Evolutionary conservation across 208 protist genomes (phyloP).

Genomic region (Endotrypanum monterogeii): DNA sequence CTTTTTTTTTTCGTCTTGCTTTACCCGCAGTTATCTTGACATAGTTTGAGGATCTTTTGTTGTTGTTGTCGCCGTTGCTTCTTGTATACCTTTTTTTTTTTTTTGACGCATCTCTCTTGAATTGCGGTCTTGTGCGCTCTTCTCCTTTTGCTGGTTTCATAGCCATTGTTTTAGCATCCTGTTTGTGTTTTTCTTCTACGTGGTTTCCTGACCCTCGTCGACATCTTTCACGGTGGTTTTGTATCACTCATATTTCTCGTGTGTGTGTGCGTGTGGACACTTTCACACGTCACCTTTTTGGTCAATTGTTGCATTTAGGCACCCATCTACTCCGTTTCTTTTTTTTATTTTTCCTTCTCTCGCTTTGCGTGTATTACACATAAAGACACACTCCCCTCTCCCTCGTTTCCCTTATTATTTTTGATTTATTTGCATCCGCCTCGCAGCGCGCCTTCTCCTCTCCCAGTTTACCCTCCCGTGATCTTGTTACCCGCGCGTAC

Average conservation of each 20-base stretch:
- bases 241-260: not conserved
- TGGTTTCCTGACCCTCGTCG: not conserved
- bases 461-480: too few relatives aligned
- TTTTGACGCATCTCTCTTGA: not conserved
- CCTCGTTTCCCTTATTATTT: not conserved
- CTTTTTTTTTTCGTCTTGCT: too few relatives aligned
- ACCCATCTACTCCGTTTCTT: too few relatives aligned
- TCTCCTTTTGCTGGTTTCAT: not conserved
- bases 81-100: not conserved
- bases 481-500: too few relatives aligned
- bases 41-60: too few relatives aligned
- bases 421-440: not conserved
- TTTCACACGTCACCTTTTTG: too few relatives aligned
- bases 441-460: not conserved
- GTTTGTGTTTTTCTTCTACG: not conserved
- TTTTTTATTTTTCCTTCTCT: not conserved
- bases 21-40: too few relatives aligned
- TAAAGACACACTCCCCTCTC: not conserved
- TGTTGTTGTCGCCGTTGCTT: not conserved
- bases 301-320: too few relatives aligned
- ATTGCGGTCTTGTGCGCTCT: not conserved
- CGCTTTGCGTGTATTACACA: not conserved
- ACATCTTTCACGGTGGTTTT: not conserved
- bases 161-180: not conserved
- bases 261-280: not conserved